phyloP scores from a whole-genome alignment of 192 early-diverging fungal species.

The Mortierella antarctica region DNA sequence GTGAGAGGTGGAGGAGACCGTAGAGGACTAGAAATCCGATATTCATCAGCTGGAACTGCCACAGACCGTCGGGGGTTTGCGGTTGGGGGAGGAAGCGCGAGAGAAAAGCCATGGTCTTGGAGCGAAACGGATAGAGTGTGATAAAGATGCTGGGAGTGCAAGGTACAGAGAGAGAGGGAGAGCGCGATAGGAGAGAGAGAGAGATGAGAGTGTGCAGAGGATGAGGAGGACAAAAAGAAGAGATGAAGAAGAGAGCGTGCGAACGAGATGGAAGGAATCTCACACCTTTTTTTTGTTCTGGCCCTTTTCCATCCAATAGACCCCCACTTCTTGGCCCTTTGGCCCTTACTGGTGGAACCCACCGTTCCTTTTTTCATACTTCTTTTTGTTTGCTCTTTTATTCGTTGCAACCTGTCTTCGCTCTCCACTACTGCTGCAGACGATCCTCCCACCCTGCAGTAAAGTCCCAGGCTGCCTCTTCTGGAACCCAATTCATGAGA shows the following conservation, averaged over 20 bases:
- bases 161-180: constrained; percentile 9
- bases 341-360: no score
- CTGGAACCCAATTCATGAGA: constrained; percentile 21
- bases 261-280: not conserved
- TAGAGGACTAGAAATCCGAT: constrained; percentile 7
- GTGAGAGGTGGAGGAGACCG: constrained; percentile 16
- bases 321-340: no score
- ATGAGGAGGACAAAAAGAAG: not conserved
- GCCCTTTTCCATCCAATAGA: no score
- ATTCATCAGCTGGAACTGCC: constrained; percentile 18
- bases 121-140: not conserved
- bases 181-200: not conserved
- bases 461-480: constrained; percentile 25
- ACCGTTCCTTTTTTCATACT: not conserved
- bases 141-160: not conserved
- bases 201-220: not conserved
- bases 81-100: constrained; percentile 4
- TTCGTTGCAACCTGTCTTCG: constrained; percentile 1
- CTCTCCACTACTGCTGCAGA: constrained; percentile 13
- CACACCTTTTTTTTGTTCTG: no score
- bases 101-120: not conserved
- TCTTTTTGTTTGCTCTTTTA: constrained; percentile 1
- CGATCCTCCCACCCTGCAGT: constrained; percentile 44
- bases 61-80: constrained; percentile 11
- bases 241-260: not conserved